Base-by-base conservation (phyloP, 2,329 filamentous ascomycete species). In the Cucurbitaria berberidis region DNA sequence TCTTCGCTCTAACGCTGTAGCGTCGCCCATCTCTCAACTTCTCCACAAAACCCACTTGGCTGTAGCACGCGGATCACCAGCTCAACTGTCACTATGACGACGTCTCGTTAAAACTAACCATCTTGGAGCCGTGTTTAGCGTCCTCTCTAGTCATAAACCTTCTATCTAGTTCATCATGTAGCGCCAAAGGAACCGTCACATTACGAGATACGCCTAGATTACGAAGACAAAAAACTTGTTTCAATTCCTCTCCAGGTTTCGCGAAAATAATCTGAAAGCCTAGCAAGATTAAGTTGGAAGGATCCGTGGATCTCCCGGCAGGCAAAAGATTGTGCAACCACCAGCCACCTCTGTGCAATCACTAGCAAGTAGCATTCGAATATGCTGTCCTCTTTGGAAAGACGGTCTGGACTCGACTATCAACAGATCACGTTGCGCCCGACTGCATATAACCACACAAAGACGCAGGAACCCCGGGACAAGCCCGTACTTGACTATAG, bases 271-370 rank as follows among this genome's bases (percentile, higher is more conserved):
- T 34, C 36, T 19, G 36, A n/a, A n/a, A n/a, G n/a, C n/a, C n/a
- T n/a, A n/a, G n/a, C n/a, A n/a, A n/a, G n/a, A n/a, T n/a, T n/a
- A n/a, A n/a, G n/a, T n/a, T n/a, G n/a, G n/a, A 46, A 18, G 24
- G 29, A 36, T 40, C 34, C 42, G 15, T 11, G n/a, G 40, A 21
- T n/a, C n/a, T n/a, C n/a, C n/a, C n/a, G n/a, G n/a, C n/a, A n/a
- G n/a, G n/a, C n/a, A n/a, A n/a, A n/a, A n/a, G n/a, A n/a, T n/a
- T n/a, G n/a, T n/a, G n/a, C n/a, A 30, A 15, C 48, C 19, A 36
- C 51, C 51, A 51, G 40, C 40, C 29, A 47, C 41, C 44, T n/a
- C n/a, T 26, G 24, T 26, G 38, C 22, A 36, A 44, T 44, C 53
- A 53, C 52, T 38, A 48, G 35, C 47, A 39, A 44, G 41, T 39